phyloP scores from a whole-genome alignment of 1,139 yeast species.

The Candida pseudoviswanathii region DNA sequence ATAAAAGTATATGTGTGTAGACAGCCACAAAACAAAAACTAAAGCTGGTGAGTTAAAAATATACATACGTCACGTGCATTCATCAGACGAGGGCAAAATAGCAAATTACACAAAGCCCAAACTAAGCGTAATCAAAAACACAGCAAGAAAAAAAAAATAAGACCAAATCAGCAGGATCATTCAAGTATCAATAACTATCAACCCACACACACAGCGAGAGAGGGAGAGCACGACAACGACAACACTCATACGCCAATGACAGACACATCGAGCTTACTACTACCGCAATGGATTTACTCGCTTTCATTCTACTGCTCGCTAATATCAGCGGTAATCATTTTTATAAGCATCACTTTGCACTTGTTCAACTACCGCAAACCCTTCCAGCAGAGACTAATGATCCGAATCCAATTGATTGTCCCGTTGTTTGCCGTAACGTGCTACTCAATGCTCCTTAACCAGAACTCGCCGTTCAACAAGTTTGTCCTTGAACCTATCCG shows the following conservation, averaged over 20 bases:
- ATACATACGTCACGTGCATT: not conserved
- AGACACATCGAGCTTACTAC: constrained; percentile 11
- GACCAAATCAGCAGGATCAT: not conserved
- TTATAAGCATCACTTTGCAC: constrained; percentile 35
- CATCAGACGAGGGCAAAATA: not conserved
- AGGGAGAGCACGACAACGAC: not conserved
- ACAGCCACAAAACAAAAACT: not conserved
- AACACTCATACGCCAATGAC: not conserved
- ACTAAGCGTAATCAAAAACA: constrained; percentile 1
- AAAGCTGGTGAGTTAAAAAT: not conserved
- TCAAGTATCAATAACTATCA: not conserved
- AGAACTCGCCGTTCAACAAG: constrained; percentile 37
- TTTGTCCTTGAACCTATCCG: constrained; percentile 71
- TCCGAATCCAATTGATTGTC: constrained; percentile 75
- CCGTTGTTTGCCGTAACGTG: constrained; percentile 59
- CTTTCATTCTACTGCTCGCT: constrained; percentile 38
- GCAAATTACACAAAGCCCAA: not conserved
- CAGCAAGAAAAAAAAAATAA: not conserved
- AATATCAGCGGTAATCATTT: constrained; percentile 34
- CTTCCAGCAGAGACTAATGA: constrained; percentile 79
- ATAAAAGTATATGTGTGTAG: constrained; percentile 1
- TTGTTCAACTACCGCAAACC: constrained; percentile 80
- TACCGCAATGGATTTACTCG: constrained; percentile 38
- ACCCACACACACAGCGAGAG: not conserved
- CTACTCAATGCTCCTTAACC: constrained; percentile 52